A percentile compares a stretch with the other conserved stretches of the same genome.
Evolutionary conservation across 345 rosid genomes (phyloP).

Genomic region (Erucastrum elatum): DNA sequence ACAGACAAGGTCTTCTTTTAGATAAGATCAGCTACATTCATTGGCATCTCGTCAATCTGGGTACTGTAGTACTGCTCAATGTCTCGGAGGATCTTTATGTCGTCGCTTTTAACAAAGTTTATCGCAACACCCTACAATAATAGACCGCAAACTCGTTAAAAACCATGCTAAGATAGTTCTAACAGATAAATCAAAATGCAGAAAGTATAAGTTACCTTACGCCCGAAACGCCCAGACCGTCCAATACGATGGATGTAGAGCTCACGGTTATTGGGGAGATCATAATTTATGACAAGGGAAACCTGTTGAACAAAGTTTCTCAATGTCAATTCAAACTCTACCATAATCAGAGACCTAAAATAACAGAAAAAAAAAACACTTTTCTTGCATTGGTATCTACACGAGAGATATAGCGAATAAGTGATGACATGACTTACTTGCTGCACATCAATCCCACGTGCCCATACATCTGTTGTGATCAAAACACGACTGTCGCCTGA

Average conservation of each 20-base stretch:
- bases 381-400: neutral
- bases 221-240: slow-evolving; percentile 97
- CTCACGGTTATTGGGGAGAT: slow-evolving; percentile 97
- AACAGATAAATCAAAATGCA: neutral
- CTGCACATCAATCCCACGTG: slow-evolving; percentile 95
- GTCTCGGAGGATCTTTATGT: slow-evolving; percentile 83
- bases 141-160: neutral
- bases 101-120: slow-evolving; percentile 84
- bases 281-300: slow-evolving; percentile 91
- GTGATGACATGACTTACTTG: slow-evolving; percentile 61
- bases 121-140: slow-evolving; percentile 79
- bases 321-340: slow-evolving; percentile 17
- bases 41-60: slow-evolving; percentile 94
- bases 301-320: slow-evolving; percentile 50
- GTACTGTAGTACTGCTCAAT: slow-evolving; percentile 93
- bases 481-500: slow-evolving; percentile 84
- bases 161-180: neutral
- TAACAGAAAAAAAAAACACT: neutral
- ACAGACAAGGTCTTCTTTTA: slow-evolving; percentile 25
- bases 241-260: slow-evolving; percentile 97
- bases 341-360: neutral
- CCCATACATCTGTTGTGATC: slow-evolving; percentile 99
- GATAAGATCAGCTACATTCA: slow-evolving; percentile 89
- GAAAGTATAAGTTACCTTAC: slow-evolving; percentile 97
- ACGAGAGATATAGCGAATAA: neutral